phyloP scores from a whole-genome alignment of 192 early-diverging fungal genomes.

The Dissophora globulifera region DNA sequence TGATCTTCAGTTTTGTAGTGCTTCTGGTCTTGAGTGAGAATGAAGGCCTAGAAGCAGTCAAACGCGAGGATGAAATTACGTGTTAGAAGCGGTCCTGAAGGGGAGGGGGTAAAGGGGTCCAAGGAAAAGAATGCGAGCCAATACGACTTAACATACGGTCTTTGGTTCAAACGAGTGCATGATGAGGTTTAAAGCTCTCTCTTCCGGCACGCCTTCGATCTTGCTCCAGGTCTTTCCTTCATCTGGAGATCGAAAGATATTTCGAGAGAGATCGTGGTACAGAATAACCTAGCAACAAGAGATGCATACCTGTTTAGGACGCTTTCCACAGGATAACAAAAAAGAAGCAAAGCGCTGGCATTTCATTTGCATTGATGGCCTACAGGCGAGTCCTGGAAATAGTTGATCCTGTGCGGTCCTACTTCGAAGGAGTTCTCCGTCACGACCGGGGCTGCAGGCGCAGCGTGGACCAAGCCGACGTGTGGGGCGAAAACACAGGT shows the following conservation, averaged over 20 bases:
- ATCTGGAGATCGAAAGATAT: constrained; percentile 70
- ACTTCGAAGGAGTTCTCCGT: constrained; percentile 4
- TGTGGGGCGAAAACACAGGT: constrained; percentile 6
- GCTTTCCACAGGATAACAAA: neutral
- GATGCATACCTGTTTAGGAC: neutral
- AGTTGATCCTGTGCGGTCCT: constrained; percentile 22
- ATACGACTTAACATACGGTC: constrained; percentile 52
- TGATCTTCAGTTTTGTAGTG: constrained; percentile 72
- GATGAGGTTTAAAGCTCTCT: constrained; percentile 60
- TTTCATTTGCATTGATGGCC: neutral
- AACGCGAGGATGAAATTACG: too few relatives aligned
- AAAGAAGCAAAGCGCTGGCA: neutral
- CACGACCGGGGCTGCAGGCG: constrained; percentile 16
- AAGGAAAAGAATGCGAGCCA: neutral
- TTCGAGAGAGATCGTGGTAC: constrained; percentile 6
- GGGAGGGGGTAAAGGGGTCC: too few relatives aligned
- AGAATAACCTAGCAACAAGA: constrained; percentile 34
- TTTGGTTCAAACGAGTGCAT: constrained; percentile 74
- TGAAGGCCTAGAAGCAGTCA: constrained; percentile 73
- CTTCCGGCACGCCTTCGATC: constrained; percentile 57
- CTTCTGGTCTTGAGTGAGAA: constrained; percentile 57
- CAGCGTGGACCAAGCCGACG: constrained; percentile 1
- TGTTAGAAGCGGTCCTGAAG: too few relatives aligned
- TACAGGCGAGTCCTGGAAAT: constrained; percentile 47
- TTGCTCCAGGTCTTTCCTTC: constrained; percentile 72